Conservation (phyloP, 73 alveolate genomes). For the Blepharisma japonicum region DNA sequence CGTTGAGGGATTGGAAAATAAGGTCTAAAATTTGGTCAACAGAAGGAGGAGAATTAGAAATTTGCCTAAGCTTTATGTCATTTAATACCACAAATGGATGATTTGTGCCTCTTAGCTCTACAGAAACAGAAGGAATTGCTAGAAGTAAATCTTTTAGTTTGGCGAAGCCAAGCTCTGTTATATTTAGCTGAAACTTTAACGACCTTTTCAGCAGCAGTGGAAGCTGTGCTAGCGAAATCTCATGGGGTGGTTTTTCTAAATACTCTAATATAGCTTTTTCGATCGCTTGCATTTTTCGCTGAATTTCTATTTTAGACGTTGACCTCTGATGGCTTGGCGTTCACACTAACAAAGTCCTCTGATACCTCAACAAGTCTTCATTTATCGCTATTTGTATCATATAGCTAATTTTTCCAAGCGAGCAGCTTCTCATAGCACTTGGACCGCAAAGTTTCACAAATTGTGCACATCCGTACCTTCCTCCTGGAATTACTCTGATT, state of each 20-base stretch:
- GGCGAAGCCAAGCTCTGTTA: slow-evolving; percentile 56
- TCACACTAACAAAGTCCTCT: slow-evolving; percentile 63
- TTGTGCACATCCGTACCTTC: slow-evolving; percentile 78
- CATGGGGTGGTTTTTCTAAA: slow-evolving; percentile 17
- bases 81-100: slow-evolving; percentile 26
- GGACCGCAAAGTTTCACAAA: slow-evolving; percentile 77
- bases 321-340: slow-evolving; percentile 40
- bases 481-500: slow-evolving; percentile 68
- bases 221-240: slow-evolving; percentile 55
- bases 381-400: slow-evolving; percentile 60
- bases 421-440: slow-evolving; percentile 36
- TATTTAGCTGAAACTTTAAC: slow-evolving; percentile 36
- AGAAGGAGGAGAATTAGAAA: no score
- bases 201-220: slow-evolving; percentile 43
- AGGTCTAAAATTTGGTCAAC: no score
- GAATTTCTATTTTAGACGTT: not conserved
- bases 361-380: slow-evolving; percentile 59
- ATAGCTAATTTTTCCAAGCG: slow-evolving; percentile 59
- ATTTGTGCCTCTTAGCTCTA: slow-evolving; percentile 51
- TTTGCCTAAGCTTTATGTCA: not conserved
- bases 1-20: no score
- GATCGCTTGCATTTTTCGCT: not conserved
- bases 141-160: slow-evolving; percentile 56
- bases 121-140: slow-evolving; percentile 38
- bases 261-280: not conserved